These are phyloP conservation scores for Fusarium nurragi DNA, from an alignment of 2,329 filamentous ascomycete species.

Conservation along the genomic window DNA sequence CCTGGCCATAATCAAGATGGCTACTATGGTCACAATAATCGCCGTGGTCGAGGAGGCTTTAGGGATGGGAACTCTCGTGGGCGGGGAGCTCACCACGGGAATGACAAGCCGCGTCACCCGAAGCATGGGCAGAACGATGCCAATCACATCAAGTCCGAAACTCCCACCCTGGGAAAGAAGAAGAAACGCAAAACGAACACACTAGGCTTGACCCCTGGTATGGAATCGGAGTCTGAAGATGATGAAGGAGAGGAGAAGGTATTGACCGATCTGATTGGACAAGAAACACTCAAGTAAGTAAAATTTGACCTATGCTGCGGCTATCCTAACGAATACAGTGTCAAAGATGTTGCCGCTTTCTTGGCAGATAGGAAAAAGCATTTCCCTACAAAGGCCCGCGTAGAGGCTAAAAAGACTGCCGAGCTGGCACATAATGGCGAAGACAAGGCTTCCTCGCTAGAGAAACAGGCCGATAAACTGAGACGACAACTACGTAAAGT, in stretches of 20 bases:
- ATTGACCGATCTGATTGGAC: constrained; percentile 63
- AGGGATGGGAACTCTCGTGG: constrained; percentile 55
- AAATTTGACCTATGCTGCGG: background rate
- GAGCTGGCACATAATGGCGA: constrained; percentile 58
- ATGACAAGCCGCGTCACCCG: constrained; percentile 57
- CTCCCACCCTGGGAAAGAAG: constrained; percentile 65
- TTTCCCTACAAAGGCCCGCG: constrained; percentile 80
- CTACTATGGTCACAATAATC: constrained; percentile 49
- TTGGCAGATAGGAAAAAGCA: constrained; percentile 81
- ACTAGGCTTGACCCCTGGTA: constrained; percentile 74
- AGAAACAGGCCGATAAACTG: constrained; percentile 70
- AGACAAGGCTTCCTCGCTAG: constrained; percentile 69
- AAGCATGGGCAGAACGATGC: constrained; percentile 50
- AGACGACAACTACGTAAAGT: constrained; percentile 74
- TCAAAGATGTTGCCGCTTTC: constrained; percentile 80
- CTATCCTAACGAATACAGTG: constrained; percentile 50
- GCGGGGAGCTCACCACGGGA: constrained; percentile 51
- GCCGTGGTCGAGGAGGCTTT: constrained; percentile 50
- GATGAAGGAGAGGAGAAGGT: constrained; percentile 78
- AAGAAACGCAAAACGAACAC: constrained; percentile 79
- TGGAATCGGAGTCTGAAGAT: constrained; percentile 71
- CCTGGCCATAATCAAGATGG: constrained; percentile 49
- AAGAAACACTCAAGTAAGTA: constrained; percentile 65
- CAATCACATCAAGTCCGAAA: constrained; percentile 49
- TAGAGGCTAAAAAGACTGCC: constrained; percentile 68